Base-by-base conservation (phyloP, 129 eudicot species). In the Scalesia atractyloides region DNA sequence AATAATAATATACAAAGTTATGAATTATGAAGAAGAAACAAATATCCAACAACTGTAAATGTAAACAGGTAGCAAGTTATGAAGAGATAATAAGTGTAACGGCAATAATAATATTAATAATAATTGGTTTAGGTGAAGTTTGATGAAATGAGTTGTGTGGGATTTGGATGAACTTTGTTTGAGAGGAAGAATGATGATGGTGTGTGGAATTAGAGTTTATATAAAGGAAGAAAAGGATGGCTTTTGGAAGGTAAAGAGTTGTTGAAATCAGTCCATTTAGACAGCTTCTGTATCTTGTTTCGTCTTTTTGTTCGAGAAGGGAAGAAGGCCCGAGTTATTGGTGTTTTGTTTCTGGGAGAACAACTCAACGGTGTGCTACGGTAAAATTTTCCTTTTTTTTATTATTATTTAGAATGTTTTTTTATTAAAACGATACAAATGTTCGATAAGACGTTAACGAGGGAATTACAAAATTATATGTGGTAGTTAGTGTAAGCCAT, bases 181-280 rank as follows among this genome's bases (percentile, higher is more conserved):
- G 13, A 6, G 30, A 58, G 7, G 14, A 12, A 24, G 11, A 9
- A 14, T 0, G 18, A 59, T 58, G 0, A 26, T 14, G 43, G 66
- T 13, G 12, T 13, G 19, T 26, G 66, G n/a, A 60, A 12, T 12
- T 30, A 2, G 44, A 44, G 64, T 0, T 5, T 5, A 8, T 59
- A 24, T 59, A 26, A 59, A 12, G 41, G 14, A 5, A 6, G 24
- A 10, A 58, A 22, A 11, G 39, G 64, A 24, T 24, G 39, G 64
- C 14, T 58, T 20, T 22, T 7, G 63, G 63, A 10, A 22, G 41
- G 66, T 9, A 20, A 1, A 20, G 16, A 12, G 66, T 60, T 1
- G 66, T 60, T 60, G 41, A 60, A 60, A 60, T 30, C 11, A 15
- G 66, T 60, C 66, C 66, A 60, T 5, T 13, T 5, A 5, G 62